Percentiles rank a stretch among this genome's conserved stretches.
These are phyloP conservation scores for Bipolaris sorokiniana DNA, from an alignment of 2,329 filamentous ascomycete genomes.

Conservation along the genomic window DNA sequence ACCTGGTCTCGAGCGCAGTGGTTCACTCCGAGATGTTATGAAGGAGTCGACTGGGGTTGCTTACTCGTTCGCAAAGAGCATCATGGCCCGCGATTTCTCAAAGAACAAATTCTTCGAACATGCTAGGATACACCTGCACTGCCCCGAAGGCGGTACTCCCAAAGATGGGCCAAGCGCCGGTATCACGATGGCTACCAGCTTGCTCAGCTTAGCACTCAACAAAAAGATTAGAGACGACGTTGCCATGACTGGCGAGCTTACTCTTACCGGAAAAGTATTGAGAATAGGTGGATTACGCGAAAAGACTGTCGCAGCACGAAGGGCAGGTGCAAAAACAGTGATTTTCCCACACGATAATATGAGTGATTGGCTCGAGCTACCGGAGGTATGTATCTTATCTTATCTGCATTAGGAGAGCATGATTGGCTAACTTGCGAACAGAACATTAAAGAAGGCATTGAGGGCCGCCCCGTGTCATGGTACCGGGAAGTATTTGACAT, in stretches of 20 bases:
- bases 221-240: constrained; percentile 80
- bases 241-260: constrained; percentile 97
- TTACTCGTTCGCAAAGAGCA: constrained; percentile 92
- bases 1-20: constrained; percentile 86
- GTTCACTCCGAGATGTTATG: constrained; percentile 96
- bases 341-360: constrained; percentile 95
- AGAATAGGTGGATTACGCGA: constrained; percentile 92
- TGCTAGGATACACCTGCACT: constrained; percentile 93
- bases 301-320: constrained; percentile 93
- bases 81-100: constrained; percentile 83
- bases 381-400: constrained; percentile 72
- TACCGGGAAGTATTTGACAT: constrained; percentile 92
- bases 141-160: constrained; percentile 92
- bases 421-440: constrained; percentile 51
- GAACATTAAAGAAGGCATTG: constrained; percentile 98
- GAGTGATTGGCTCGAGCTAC: constrained; percentile 96
- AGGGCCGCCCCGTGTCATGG: constrained; percentile 90
- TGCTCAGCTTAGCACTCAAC: constrained; percentile 84
- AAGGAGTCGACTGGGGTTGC: constrained; percentile 96
- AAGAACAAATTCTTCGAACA: constrained; percentile 96
- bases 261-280: constrained; percentile 94
- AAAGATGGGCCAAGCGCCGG: constrained; percentile 84
- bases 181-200: constrained; percentile 96
- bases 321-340: constrained; percentile 90
- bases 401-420: too few species aligned